These are phyloP conservation scores for Beta macrorhiza DNA, from an alignment of 179 eudicot genomes.

Conservation along the genomic window DNA sequence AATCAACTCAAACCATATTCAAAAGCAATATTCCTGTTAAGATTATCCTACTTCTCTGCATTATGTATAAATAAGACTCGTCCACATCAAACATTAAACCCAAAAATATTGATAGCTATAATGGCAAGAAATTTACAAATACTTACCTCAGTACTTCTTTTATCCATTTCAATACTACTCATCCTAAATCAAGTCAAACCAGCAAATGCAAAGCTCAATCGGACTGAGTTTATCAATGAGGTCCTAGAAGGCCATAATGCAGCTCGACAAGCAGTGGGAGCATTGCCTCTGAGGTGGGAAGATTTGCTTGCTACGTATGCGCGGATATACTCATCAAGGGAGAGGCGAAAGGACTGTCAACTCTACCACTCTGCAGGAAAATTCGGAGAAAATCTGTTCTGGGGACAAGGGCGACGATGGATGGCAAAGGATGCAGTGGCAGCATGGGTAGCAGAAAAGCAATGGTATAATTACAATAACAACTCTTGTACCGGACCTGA, in stretches of 20 bases:
- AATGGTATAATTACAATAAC: slow-evolving; percentile 29
- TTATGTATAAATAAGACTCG: slow-evolving; percentile 14
- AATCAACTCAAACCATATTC: not conserved
- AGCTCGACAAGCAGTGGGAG: slow-evolving; percentile 31
- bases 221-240: slow-evolving; percentile 25
- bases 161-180: slow-evolving; percentile 12
- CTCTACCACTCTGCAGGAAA: slow-evolving; percentile 21
- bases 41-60: not conserved
- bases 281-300: slow-evolving; percentile 27
- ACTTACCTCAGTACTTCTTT: not conserved
- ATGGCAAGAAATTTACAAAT: slow-evolving; percentile 17
- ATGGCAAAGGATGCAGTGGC: slow-evolving; percentile 28
- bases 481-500: slow-evolving; percentile 17
- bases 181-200: slow-evolving; percentile 21
- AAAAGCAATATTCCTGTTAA: not conserved
- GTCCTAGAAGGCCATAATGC: slow-evolving; percentile 32
- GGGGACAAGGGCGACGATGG: slow-evolving; percentile 32
- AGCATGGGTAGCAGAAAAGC: slow-evolving; percentile 38
- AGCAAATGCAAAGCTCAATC: slow-evolving; percentile 20
- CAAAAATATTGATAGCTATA: not conserved
- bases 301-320: slow-evolving; percentile 30
- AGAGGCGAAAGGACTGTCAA: slow-evolving; percentile 28
- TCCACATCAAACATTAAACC: not conserved
- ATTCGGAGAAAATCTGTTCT: slow-evolving; percentile 33
- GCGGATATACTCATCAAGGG: slow-evolving; percentile 26